Conservation (phyloP, 306 rosid genomes). For the Glycyrrhiza uralensis region DNA sequence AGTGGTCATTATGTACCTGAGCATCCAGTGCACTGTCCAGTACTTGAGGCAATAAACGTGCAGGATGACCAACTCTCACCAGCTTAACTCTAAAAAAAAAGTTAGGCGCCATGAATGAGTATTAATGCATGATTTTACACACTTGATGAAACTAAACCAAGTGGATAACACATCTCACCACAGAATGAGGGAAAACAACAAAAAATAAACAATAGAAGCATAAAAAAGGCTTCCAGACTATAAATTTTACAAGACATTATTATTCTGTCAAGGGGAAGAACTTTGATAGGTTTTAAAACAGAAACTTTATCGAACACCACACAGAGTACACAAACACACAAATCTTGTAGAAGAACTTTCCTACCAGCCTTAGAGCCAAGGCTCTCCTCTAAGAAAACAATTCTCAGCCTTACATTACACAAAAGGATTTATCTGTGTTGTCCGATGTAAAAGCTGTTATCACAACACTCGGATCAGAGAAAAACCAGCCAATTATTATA, state of each 20-base stretch:
- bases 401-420: background rate
- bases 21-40: conserved; percentile 96
- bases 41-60: conserved; percentile 96
- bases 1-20: conserved; percentile 52
- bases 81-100: conserved; percentile 72
- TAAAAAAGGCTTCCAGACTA: background rate
- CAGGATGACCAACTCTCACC: conserved; percentile 98
- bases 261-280: background rate
- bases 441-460: background rate
- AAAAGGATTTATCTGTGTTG: background rate
- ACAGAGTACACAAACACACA: background rate
- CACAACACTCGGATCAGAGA: background rate
- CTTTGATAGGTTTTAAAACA: background rate
- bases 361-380: background rate
- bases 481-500: background rate
- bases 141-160: conserved; percentile 22
- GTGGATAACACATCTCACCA: background rate
- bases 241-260: background rate
- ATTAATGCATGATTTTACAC: background rate
- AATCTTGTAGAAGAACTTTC: background rate
- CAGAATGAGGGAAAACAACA: conserved; percentile 1
- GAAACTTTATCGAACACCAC: background rate
- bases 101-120: conserved; percentile 14
- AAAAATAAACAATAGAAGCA: background rate
- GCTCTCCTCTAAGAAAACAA: background rate